phyloP scores from a whole-genome alignment of 2,329 filamentous ascomycete species.

The Sporothrix phasma region DNA sequence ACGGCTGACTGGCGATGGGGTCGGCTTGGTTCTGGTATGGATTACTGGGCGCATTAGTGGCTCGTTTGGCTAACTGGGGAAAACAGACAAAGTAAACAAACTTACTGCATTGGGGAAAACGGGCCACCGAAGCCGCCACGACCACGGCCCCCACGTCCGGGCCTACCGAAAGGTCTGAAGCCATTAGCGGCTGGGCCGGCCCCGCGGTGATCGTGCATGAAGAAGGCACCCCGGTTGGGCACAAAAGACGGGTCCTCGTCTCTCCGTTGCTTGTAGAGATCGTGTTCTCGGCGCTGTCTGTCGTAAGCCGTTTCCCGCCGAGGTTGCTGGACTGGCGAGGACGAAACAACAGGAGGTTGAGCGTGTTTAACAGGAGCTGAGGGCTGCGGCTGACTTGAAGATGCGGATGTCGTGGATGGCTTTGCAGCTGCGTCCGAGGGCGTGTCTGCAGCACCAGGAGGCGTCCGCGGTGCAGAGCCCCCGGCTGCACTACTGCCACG shows the following conservation, averaged over 20 bases:
- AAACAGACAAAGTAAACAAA: slow-evolving; percentile 3
- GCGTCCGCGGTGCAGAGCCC: slow-evolving; percentile 26
- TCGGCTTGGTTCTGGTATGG: slow-evolving; percentile 33
- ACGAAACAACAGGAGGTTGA: slow-evolving; percentile 27
- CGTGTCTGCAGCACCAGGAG: slow-evolving; percentile 13
- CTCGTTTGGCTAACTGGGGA: neutral
- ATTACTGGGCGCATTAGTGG: slow-evolving; percentile 21
- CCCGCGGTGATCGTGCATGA: slow-evolving; percentile 89
- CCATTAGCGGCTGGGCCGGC: slow-evolving; percentile 68
- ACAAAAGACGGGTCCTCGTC: slow-evolving; percentile 89
- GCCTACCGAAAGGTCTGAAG: slow-evolving; percentile 58
- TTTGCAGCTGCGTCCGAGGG: neutral
- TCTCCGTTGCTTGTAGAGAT: slow-evolving; percentile 79
- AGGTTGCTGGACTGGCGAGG: slow-evolving; percentile 5
- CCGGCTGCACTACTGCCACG: slow-evolving; percentile 22
- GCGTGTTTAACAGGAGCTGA: slow-evolving; percentile 21
- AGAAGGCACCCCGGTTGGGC: slow-evolving; percentile 88
- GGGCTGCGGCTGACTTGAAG: neutral
- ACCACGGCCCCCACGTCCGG: slow-evolving; percentile 52
- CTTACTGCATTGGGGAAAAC: slow-evolving; percentile 51
- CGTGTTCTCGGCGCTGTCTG: slow-evolving; percentile 71
- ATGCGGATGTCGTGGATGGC: neutral
- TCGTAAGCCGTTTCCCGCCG: slow-evolving; percentile 49
- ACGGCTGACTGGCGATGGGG: slow-evolving; percentile 61
- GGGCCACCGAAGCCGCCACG: slow-evolving; percentile 44